These are phyloP conservation scores for Darksidea phi DNA, from an alignment of 495 filamentous ascomycete genomes.

Conservation along the genomic window DNA sequence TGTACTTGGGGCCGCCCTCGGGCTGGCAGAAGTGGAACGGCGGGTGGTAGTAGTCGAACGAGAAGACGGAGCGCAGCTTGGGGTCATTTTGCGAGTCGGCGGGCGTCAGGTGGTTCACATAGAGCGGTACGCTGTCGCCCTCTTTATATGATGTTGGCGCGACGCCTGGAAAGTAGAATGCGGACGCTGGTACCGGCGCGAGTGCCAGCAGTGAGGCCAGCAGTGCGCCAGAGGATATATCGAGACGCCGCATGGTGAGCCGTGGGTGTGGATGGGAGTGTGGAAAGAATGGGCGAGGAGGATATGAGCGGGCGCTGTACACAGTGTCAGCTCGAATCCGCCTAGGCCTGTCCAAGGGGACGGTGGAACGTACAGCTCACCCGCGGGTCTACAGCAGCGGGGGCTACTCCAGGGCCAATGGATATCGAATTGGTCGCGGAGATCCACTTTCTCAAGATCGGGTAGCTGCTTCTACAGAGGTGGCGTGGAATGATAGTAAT, in stretches of 20 bases:
- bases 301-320: neutral
- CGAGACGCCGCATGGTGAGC: constrained; percentile 33
- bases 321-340: constrained; percentile 14
- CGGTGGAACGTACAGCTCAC: constrained; percentile 11
- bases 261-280: neutral
- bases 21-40: constrained; percentile 85
- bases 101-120: constrained; percentile 90
- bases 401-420: neutral
- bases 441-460: neutral
- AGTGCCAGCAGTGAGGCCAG: constrained; percentile 40
- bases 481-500: neutral
- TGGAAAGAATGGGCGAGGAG: neutral
- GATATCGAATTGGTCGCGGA: neutral
- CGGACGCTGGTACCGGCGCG: constrained; percentile 54
- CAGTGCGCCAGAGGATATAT: constrained; percentile 19
- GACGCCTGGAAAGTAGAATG: constrained; percentile 95
- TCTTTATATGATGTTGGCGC: constrained; percentile 86
- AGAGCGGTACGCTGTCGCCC: constrained; percentile 75
- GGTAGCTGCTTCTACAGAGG: too few species aligned
- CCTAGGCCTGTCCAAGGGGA: neutral
- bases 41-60: constrained; percentile 92
- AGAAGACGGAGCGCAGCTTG: constrained; percentile 82
- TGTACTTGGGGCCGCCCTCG: constrained; percentile 65
- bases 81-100: constrained; percentile 70
- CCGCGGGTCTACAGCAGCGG: constrained; percentile 5